These are phyloP conservation scores for Suhomyces prunicola DNA, from an alignment of 805 yeast genomes.

Conservation along the genomic window DNA sequence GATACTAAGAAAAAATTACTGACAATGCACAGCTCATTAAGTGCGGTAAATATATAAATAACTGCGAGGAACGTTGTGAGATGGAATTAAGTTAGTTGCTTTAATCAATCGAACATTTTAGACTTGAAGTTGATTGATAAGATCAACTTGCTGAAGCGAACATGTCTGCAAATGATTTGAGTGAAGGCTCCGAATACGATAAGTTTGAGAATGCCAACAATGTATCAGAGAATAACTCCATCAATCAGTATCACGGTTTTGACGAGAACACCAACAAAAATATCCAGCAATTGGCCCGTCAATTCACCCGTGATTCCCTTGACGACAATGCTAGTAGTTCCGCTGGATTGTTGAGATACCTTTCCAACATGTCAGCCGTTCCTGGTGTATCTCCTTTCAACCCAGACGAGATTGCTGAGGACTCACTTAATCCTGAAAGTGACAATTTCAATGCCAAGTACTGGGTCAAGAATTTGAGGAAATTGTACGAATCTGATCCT, in stretches of 20 bases:
- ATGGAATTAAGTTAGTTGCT: not conserved
- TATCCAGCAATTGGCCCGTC: slow-evolving; percentile 23
- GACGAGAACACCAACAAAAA: slow-evolving; percentile 9
- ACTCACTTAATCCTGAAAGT: slow-evolving; percentile 56
- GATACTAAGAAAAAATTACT: not conserved
- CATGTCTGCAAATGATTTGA: slow-evolving; percentile 8
- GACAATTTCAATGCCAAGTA: slow-evolving; percentile 58
- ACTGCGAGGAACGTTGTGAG: not conserved
- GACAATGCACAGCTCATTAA: not conserved
- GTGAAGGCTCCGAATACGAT: slow-evolving; percentile 1
- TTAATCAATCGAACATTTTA: not conserved
- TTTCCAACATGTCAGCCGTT: slow-evolving; percentile 51
- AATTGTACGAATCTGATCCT: slow-evolving; percentile 49
- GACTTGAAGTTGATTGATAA: not conserved
- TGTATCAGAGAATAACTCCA: slow-evolving; percentile 10
- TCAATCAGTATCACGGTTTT: slow-evolving; percentile 13
- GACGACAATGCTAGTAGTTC: not conserved
- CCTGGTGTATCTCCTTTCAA: slow-evolving; percentile 45
- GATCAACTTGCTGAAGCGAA: not conserved
- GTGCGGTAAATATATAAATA: not conserved
- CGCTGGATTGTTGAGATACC: slow-evolving; percentile 20
- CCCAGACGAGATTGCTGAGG: slow-evolving; percentile 20
- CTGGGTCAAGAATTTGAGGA: slow-evolving; percentile 66
- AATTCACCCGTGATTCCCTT: slow-evolving; percentile 15
- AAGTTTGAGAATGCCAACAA: not conserved